A percentile compares a stretch with the other conserved stretches of the same genome.
Evolutionary conservation across 2,329 filamentous ascomycete species (phyloP).

Genomic region (Claviceps citrina): DNA sequence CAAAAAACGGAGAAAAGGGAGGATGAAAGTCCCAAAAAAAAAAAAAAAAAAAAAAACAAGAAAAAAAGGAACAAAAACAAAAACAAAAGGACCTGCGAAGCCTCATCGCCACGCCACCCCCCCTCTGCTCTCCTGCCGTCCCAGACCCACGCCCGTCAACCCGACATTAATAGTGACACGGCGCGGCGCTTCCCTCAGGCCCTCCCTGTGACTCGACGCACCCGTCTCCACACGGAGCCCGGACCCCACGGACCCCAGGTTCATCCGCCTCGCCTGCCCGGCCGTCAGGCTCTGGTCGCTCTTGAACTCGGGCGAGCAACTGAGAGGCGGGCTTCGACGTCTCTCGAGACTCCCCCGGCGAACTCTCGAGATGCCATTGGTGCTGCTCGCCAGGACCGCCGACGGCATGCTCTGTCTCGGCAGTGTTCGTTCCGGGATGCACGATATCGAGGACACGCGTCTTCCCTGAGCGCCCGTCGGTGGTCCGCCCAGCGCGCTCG

Average conservation of each 20-base stretch:
- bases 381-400: conserved; percentile 29
- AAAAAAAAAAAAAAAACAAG: background rate
- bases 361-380: conserved; percentile 41
- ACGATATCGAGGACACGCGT: conserved; percentile 30
- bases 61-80: background rate
- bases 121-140: conserved; percentile 17
- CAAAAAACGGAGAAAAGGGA: too few relatives aligned
- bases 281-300: conserved; percentile 30
- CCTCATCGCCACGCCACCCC: conserved; percentile 18
- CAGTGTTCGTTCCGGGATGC: conserved; percentile 14
- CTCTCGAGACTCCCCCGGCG: conserved; percentile 35
- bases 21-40: too few relatives aligned
- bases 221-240: conserved; percentile 19
- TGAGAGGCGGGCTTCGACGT: conserved; percentile 36
- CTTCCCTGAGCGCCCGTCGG: conserved; percentile 20
- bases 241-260: conserved; percentile 25
- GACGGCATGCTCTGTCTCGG: conserved; percentile 25
- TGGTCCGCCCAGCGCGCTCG: conserved; percentile 23
- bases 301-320: conserved; percentile 32
- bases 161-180: conserved; percentile 24
- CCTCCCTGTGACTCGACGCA: conserved; percentile 13
- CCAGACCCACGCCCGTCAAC: conserved; percentile 12
- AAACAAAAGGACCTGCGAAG: too few relatives aligned
- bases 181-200: conserved; percentile 14
- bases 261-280: conserved; percentile 43